Evolutionary conservation across 345 rosid genomes (phyloP), one percentile per base, ranked within the genome.

Genomic region (Leavenworthia alabamica): DNA sequence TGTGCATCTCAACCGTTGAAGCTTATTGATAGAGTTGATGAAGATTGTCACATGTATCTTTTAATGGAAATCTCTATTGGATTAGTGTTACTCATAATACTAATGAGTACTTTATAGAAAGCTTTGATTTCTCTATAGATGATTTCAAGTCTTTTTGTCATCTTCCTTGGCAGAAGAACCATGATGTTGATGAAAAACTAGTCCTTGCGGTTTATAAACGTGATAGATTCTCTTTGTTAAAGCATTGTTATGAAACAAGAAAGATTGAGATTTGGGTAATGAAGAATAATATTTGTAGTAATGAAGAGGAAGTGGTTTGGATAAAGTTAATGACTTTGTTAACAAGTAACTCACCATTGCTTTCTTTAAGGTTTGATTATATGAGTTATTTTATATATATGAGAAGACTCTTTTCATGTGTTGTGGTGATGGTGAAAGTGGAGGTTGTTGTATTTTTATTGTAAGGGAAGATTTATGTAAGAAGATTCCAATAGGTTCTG

Each of bases 351-450:
- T 45, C 32, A 7, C 53, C 22, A 31, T n/a, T 0, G 5, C 13
- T 19, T 1, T 15, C 3, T 0, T 0, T 0, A 8, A 2, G 22
- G n/a, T 1, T 0, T 17, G 1, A 13, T 40, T 0, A 14, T 16
- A 4, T 4, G 14, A 42, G 70, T 54, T 64, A 54, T 10, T 64
- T 29, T n/a, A n/a, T 26, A 23, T 54, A 27, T 43, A 7, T 54
- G 70, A 32, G 27, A 32, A 64, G 19, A 54, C 45, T 22, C 5
- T 63, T 13, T 5, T 27, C 48, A 52, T 63, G 41, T 63, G 41
- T 27, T 28, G 49, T 51, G 1, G 1, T 4, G 22, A 60, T 1
- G 3, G n/a, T 20, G 2, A 5, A 2, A n/a, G 7, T 40, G 2
- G 4, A 27, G 9, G 46, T 62, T 62, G 47, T 2, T 20, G 1